Base-by-base conservation (phyloP, 106 monocot genomes). In the Dioscorea zingiberensis region DNA sequence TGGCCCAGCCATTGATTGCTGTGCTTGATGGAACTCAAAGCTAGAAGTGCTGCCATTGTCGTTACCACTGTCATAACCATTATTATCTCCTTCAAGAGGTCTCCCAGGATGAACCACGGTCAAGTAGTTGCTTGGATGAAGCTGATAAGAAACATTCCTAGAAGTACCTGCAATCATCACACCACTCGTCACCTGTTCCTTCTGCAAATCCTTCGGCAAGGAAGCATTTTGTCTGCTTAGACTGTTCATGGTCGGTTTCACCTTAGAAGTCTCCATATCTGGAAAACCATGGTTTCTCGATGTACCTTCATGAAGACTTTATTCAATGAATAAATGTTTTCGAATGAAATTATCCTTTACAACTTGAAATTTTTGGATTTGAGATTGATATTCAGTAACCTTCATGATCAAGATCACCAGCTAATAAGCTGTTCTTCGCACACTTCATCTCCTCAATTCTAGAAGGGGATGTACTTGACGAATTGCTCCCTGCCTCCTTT, bases 1-100 rank as follows among this genome's bases (percentile, higher is more conserved):
- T 13, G 74, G 64, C 19, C 74, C 77, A 30, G 27, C 47, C 21
- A 28, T 38, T 21, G 71, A 62, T 15, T 70, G 62, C 29, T 68
- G 68, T 5, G 28, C 91, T 48, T 54, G 66, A 14, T 77, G 77
- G 48, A 95, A 95, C 79, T 95, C 95, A 46, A 95, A 95, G 30
- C 66, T 82, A 53, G 67, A 65, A 16, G 64, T 58, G 66, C 64
- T 78, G 12, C 48, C 83, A 60, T 71, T 86, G 11, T 79, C 85
- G 29, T 83, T 70, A 7, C 82, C 76, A 59, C 78, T 82, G 23
- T 81, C 91, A 47, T 73, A 63, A 17, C 61, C 81, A 45, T 65
- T 77, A 58, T 22, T 46, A 19, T 74, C 74, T 12, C 73, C 84
- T 59, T 78, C 85, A 28, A 57, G 17, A 54, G 69, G 27, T 74